Evolutionary conservation across 345 rosid species (phyloP).

Genomic region (Salix suchowensis): DNA sequence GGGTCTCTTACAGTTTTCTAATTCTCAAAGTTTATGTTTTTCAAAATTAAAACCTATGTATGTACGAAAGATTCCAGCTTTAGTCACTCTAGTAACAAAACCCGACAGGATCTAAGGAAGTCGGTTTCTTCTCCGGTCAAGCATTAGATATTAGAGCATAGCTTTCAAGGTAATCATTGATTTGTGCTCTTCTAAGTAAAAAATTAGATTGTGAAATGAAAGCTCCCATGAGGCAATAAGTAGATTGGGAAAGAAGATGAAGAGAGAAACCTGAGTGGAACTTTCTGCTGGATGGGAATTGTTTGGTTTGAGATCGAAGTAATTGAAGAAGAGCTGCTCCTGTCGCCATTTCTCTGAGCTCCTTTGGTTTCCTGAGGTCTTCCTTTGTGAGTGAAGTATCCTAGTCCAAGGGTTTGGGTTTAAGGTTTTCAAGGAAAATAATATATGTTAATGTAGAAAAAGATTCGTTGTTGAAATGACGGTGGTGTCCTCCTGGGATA

Average conservation of each 20-base stretch:
- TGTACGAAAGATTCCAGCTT: not conserved
- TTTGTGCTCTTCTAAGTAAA: not conserved
- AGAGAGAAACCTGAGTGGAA: conserved; percentile 42
- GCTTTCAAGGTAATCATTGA: not conserved
- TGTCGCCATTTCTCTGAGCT: conserved; percentile 45
- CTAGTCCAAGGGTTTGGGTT: not conserved
- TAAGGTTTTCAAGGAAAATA: not conserved
- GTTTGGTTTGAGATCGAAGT: conserved; percentile 57
- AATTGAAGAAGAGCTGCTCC: conserved; percentile 53
- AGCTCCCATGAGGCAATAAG: not conserved
- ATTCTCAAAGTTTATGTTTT: not conserved
- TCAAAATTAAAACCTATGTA: not conserved
- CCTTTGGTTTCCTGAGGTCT: not conserved
- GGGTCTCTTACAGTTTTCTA: not conserved
- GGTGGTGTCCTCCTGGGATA: too few relatives aligned
- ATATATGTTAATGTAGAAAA: too few relatives aligned
- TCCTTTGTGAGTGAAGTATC: not conserved
- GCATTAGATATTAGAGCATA: conserved; percentile 24
- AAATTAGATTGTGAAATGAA: not conserved
- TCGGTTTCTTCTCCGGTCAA: not conserved
- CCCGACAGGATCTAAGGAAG: not conserved
- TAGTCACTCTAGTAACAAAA: not conserved
- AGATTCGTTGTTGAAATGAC: too few relatives aligned
- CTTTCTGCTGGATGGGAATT: conserved; percentile 31
- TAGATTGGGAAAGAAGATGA: not conserved